Base-by-base conservation (phyloP, 2,329 filamentous ascomycete species). In the Ophiostoma sp. region DNA sequence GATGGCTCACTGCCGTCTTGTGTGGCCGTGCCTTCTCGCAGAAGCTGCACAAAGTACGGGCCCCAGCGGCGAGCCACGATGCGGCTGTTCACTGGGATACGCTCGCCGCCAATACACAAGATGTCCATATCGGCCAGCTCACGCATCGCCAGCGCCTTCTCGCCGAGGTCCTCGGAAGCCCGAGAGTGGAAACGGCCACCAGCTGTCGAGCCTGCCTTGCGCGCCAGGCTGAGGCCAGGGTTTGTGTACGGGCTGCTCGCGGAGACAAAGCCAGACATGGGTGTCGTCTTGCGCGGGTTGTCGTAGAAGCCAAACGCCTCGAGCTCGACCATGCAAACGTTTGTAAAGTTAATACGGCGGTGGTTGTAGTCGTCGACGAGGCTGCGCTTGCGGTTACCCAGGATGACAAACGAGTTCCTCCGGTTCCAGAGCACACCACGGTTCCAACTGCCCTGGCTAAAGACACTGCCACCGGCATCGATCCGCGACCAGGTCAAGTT, bases 311-410 rank as follows among this genome's bases (percentile, higher is more conserved):
- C 96, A 84, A 98, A 99, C 0, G 96, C 95, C 80, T 99, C 96
- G 12, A 99, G 86, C 82, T 99, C 96, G 9, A 99, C 95, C 87
- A 98, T 92, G 81, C 96, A 98, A 36, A 98, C 90, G 79, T 99
- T 97, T 11, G 93, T 93, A 80, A 98, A 99, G 82, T 99, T 99
- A 82, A 99, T 97, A 33, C 96, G 92, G 12, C 96, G 92, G 79
- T 98, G 96, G 80, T 98, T 98, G 82, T 99, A 99, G 81, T 99
- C 96, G 78, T 99, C 95, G 0, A 98, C 95, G 42, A 99, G 86
- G 77, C 93, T 98, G 75, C 96, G 87, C 82, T 97, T 97, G 50
- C 96, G 90, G 81, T 98, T 97, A 64, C 96, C 96, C 50, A 99
- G 86, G 76, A 99, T 95, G 45, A 98, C 94, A 83, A 98, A 99